Percentiles rank a stretch among this genome's conserved stretches.
These are phyloP conservation scores for Fusarium oxysporum DNA, from an alignment of 2,329 filamentous ascomycete species.

Conservation along the genomic window DNA sequence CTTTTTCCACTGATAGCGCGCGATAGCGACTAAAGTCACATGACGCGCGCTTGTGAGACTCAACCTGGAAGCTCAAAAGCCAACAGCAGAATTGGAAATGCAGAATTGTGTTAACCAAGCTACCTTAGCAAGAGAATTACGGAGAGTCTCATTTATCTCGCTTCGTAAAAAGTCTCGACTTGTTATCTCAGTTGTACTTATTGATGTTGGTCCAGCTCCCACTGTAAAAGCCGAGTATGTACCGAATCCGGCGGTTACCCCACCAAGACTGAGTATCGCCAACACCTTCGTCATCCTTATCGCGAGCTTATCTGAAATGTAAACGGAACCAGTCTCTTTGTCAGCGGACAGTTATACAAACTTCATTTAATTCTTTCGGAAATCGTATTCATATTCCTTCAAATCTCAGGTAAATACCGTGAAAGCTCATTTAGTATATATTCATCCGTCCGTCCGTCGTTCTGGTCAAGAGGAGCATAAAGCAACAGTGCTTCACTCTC, in stretches of 20 bases:
- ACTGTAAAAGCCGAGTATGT: neutral
- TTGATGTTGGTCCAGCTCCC: neutral
- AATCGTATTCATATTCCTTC: neutral
- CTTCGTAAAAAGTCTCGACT: too few species aligned
- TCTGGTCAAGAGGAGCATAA: neutral
- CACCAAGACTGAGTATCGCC: slow-evolving; percentile 34
- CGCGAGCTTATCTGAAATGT: slow-evolving; percentile 1
- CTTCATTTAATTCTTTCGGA: neutral
- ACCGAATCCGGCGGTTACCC: slow-evolving; percentile 14
- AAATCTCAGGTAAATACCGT: rapidly evolving
- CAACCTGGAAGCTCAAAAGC: too few species aligned
- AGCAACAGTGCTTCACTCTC: neutral
- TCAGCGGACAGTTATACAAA: neutral
- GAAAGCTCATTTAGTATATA: neutral
- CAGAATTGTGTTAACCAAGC: too few species aligned
- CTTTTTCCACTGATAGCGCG: slow-evolving; percentile 31
- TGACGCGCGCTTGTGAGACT: slow-evolving; percentile 32
- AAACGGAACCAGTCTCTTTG: neutral
- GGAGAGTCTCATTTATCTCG: too few species aligned
- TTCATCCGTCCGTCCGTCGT: neutral
- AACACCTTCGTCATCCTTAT: slow-evolving; percentile 24
- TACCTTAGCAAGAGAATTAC: too few species aligned
- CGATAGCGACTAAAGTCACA: slow-evolving; percentile 40
- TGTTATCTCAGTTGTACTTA: too few species aligned
- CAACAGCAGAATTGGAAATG: neutral